A percentile compares a stretch with the other conserved stretches of the same genome.
phyloP scores from a whole-genome alignment of 352 stramenopile species.

The Saprolegnia diclina region DNA sequence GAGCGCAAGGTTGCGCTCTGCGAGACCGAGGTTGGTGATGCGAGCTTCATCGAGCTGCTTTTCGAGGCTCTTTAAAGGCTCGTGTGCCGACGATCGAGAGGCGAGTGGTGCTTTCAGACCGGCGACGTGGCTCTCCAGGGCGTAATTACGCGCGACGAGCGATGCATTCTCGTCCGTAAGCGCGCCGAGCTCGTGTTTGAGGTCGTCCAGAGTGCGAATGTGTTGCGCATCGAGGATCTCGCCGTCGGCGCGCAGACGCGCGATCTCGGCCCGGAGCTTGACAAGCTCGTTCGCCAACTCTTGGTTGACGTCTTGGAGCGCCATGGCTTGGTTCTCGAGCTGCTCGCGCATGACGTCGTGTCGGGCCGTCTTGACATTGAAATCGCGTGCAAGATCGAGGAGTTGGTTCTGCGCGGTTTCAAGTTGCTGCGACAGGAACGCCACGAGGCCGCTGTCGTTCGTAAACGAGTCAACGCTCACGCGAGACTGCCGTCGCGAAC shows the following conservation, averaged over 20 bases:
- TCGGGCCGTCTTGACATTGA: neutral
- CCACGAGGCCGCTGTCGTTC: conserved; percentile 9
- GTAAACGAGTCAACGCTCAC: neutral
- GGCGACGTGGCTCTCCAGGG: neutral
- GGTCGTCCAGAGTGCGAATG: too few species aligned
- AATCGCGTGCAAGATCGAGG: neutral
- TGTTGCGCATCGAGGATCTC: too few species aligned
- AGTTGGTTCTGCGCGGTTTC: neutral
- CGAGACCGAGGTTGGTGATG: neutral
- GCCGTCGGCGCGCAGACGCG: too few species aligned
- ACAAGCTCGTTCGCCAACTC: neutral
- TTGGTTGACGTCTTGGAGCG: conserved; percentile 20
- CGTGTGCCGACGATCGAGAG: neutral
- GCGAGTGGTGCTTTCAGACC: neutral
- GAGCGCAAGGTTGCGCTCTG: neutral
- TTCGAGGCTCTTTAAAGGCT: neutral
- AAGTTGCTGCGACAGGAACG: conserved; percentile 9
- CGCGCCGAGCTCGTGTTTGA: too few species aligned
- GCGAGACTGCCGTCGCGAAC: neutral
- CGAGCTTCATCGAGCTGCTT: neutral
- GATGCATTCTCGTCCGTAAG: too few species aligned
- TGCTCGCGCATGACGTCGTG: neutral
- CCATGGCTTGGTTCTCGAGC: conserved; percentile 14
- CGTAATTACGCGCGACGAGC: neutral
- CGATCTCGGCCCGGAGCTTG: neutral